Evolutionary conservation across 75 land plant genomes (phyloP).

Genomic region (Isoetes taiwanensis): DNA sequence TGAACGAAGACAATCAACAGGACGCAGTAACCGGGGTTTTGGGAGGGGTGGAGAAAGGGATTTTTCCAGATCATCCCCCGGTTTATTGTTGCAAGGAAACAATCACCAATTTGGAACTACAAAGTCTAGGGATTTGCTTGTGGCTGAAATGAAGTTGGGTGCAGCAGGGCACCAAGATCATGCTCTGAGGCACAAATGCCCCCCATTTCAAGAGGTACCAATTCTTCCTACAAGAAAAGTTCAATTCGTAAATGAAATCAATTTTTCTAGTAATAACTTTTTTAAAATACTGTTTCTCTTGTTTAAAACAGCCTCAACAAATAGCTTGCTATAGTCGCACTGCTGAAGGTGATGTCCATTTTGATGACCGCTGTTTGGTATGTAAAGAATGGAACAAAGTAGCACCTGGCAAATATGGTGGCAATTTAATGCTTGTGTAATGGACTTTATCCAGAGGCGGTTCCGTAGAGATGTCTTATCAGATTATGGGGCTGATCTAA

Average conservation of each 20-base stretch:
- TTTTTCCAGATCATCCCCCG: too few relatives aligned
- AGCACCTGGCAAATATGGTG: too few relatives aligned
- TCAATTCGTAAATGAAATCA: too few relatives aligned
- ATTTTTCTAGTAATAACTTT: not conserved
- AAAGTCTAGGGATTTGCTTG: conserved; percentile 59
- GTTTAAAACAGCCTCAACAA: conserved; percentile 48
- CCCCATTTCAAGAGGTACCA: conserved; percentile 62
- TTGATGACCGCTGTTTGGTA: conserved; percentile 70
- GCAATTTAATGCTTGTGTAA: too few relatives aligned
- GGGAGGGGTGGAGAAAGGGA: too few relatives aligned
- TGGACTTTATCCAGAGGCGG: conserved; percentile 33
- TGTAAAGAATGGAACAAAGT: too few relatives aligned
- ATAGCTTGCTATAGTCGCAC: conserved; percentile 73
- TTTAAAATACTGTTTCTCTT: too few relatives aligned
- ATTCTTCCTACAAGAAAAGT: not conserved
- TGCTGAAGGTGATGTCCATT: conserved; percentile 53
- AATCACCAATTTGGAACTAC: too few relatives aligned
- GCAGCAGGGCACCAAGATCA: conserved; percentile 49
- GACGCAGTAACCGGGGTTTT: too few relatives aligned
- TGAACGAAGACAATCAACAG: too few relatives aligned
- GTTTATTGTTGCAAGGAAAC: too few relatives aligned
- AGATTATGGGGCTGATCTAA: conserved; percentile 62
- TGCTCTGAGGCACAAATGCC: conserved; percentile 47
- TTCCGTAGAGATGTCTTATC: conserved; percentile 45
- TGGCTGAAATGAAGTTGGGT: conserved; percentile 67